phyloP scores from a whole-genome alignment of 192 early-diverging fungal species.

The Coemansia interrupta region DNA sequence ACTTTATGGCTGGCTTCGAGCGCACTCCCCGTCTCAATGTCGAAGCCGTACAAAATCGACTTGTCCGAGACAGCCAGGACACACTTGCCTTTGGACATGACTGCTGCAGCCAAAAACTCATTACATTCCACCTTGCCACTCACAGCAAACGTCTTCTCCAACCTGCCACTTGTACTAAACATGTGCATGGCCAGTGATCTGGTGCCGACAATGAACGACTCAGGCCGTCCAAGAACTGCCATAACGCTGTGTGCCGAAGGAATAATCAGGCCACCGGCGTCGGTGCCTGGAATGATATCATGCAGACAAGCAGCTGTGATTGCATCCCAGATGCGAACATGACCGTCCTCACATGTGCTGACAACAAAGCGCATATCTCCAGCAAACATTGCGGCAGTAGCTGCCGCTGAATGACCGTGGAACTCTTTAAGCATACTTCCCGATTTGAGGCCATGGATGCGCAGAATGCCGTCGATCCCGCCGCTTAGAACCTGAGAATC shows the following conservation, averaged over 20 bases:
- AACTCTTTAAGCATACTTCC: constrained; percentile 90
- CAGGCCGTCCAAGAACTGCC: constrained; percentile 62
- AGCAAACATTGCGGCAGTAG: constrained; percentile 77
- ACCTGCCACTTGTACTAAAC: constrained; percentile 61
- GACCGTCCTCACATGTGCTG: constrained; percentile 83
- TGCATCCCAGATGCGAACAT: constrained; percentile 83
- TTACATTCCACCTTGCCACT: constrained; percentile 35
- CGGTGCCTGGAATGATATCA: constrained; percentile 52
- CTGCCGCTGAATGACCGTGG: constrained; percentile 84
- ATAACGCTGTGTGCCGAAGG: constrained; percentile 54
- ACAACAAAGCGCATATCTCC: constrained; percentile 67
- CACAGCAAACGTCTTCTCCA: constrained; percentile 50
- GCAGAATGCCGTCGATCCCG: constrained; percentile 74
- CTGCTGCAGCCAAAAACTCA: constrained; percentile 58
- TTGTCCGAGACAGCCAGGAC: constrained; percentile 75
- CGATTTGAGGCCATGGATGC: constrained; percentile 87
- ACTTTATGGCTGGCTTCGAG: constrained; percentile 51
- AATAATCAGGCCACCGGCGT: constrained; percentile 54
- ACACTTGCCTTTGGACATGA: constrained; percentile 79
- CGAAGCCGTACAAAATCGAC: constrained; percentile 65
- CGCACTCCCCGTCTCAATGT: constrained; percentile 57
- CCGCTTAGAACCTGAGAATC: constrained; percentile 75
- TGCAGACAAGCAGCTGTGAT: constrained; percentile 65
- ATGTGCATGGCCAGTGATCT: constrained; percentile 73
- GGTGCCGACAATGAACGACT: constrained; percentile 75